Evolutionary conservation across 2,329 filamentous ascomycete genomes (phyloP).

Genomic region (Diaporthe velutina): DNA sequence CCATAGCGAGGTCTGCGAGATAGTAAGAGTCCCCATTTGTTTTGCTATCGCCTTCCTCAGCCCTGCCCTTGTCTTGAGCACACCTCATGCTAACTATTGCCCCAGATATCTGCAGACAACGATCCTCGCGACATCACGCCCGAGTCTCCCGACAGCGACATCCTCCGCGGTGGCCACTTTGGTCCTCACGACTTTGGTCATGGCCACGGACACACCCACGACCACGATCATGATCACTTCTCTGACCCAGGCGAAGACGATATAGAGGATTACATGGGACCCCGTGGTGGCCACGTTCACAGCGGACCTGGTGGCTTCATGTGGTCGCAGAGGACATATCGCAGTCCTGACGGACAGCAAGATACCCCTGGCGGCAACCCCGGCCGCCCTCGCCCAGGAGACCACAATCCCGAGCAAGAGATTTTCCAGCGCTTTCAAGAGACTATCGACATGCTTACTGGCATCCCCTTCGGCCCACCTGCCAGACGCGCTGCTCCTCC

Average conservation of each 20-base stretch:
- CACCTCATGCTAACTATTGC: neutral
- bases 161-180: constrained; percentile 10
- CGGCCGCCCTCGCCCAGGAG: constrained; percentile 29
- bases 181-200: constrained; percentile 25
- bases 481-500: constrained; percentile 30
- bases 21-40: constrained; percentile 68
- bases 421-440: constrained; percentile 55
- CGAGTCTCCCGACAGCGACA: constrained; percentile 43
- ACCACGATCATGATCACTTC: constrained; percentile 55
- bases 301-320: constrained; percentile 56
- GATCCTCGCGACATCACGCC: constrained; percentile 68
- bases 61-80: constrained; percentile 1
- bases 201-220: constrained; percentile 37
- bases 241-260: constrained; percentile 69
- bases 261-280: constrained; percentile 62
- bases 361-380: constrained; percentile 12
- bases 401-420: constrained; percentile 50
- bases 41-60: constrained; percentile 39
- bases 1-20: constrained; percentile 83
- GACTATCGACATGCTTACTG: constrained; percentile 55
- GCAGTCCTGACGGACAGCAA: constrained; percentile 23
- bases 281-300: constrained; percentile 41
- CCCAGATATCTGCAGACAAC: constrained; percentile 65
- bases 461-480: constrained; percentile 48
- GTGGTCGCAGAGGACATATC: constrained; percentile 52